Evolutionary conservation across 805 yeast genomes (phyloP).

Genomic region (Yarrowia bubula): DNA sequence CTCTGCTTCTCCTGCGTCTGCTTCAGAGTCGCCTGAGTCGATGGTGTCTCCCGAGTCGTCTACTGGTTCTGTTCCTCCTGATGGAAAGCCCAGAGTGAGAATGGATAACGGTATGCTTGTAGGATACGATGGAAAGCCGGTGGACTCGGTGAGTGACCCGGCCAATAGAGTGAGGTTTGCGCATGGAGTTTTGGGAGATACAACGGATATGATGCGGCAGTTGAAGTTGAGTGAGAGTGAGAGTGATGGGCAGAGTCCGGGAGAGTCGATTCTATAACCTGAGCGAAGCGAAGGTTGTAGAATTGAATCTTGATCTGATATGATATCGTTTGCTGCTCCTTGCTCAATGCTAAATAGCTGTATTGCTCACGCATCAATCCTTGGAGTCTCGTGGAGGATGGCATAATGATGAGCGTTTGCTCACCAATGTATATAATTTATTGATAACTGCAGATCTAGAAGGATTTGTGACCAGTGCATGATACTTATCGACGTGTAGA

Average conservation of each 20-base stretch:
- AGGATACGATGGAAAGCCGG: constrained; percentile 2
- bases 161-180: constrained; percentile 13
- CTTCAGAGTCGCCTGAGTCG: not conserved
- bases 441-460: too few species aligned
- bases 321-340: too few species aligned
- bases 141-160: not conserved
- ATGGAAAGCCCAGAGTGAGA: not conserved
- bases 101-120: not conserved
- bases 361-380: too few species aligned
- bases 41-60: not conserved
- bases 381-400: too few species aligned
- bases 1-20: not conserved
- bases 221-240: constrained; percentile 1
- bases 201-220: constrained; percentile 6
- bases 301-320: too few species aligned
- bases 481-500: too few species aligned
- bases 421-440: too few species aligned
- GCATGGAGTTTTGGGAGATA: not conserved
- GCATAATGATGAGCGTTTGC: too few species aligned
- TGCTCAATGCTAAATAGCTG: too few species aligned
- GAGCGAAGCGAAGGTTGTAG: too few species aligned
- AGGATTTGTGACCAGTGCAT: too few species aligned
- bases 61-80: not conserved
- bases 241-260: not conserved
- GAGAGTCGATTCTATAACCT: too few species aligned